Percentiles rank a stretch among this genome's conserved stretches.
These are phyloP conservation scores for Solanum piurae DNA, from an alignment of 257 asterid genomes.

Conservation along the genomic window DNA sequence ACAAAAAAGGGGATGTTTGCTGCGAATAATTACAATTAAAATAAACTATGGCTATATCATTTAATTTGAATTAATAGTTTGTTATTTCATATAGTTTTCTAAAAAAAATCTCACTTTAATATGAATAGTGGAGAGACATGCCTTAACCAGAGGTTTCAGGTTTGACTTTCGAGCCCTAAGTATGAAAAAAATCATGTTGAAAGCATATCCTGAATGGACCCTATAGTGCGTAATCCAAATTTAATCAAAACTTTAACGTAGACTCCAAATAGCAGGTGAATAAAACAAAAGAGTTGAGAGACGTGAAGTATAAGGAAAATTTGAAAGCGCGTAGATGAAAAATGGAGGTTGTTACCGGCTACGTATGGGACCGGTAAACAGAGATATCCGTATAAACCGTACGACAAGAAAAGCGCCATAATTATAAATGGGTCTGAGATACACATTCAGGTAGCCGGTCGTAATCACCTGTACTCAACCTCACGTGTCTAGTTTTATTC, in stretches of 20 bases:
- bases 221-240: no score
- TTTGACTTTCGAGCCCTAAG: not conserved
- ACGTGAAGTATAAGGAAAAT: not conserved
- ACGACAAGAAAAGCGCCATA: constrained; percentile 28
- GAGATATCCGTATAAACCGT: constrained; percentile 34
- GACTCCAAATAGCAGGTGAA: no score
- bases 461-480: constrained; percentile 10
- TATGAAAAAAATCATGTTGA: no score
- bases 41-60: no score
- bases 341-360: constrained; percentile 3
- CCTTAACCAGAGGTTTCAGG: not conserved
- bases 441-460: constrained; percentile 18
- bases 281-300: not conserved
- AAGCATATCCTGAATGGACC: no score
- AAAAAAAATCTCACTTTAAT: not conserved
- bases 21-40: no score
- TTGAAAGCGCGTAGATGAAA: not conserved
- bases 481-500: not conserved
- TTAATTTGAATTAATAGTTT: no score
- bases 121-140: not conserved
- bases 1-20: no score
- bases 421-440: constrained; percentile 8
- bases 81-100: no score
- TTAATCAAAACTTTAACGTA: no score
- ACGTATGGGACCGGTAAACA: constrained; percentile 15